Evolutionary conservation across 768 basidiomycete species (phyloP), one percentile per base, ranked within the genome.

Genomic region (Amyloporia xantha): DNA sequence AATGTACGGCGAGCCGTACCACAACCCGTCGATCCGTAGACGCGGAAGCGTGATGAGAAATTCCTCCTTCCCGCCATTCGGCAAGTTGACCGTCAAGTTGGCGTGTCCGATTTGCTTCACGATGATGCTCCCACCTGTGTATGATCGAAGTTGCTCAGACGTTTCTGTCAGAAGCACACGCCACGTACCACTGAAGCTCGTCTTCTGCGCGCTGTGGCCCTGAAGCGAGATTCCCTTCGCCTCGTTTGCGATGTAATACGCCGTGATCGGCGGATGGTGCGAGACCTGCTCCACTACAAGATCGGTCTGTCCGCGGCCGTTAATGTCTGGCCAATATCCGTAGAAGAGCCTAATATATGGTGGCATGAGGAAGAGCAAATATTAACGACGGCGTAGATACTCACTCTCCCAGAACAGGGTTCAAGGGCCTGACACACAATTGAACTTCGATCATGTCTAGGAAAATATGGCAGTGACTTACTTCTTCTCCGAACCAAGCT

Each of bases 401-500:
- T 59, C 60, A 87, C 86, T 91, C 91, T 67, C 91, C 92, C 13
- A 96, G 84, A 9, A 91, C 92, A 27, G 95, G 95, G 62, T 99
- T 99, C 48, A 99, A 75, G 13, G 95, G 95, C 59, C 91, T 94
- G 20, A 23, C 46, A 43, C 38, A 51, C 47, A 43, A 46, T 54
- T 60, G 49, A 35, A 11, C 40, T 54, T 48, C 50, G 27, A 21
- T 19, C 11, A 27, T n/a, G n/a, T n/a, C n/a, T n/a, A n/a, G n/a
- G n/a, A n/a, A n/a, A n/a, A n/a, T n/a, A n/a, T 9, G 24, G 20
- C 15, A 20, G 45, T 26, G 17, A 70, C 81, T 41, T 54, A 90
- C 89, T 98, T 98, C 76, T 98, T 98, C 78, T 98, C 94, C 1
- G 89, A 91, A 12, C 95, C 95, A 81, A 92, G 86, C 54, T 84